Evolutionary conservation across 306 rosid species (phyloP), one percentile per base, ranked within the genome.

Genomic region (Trifolium subterraneum): DNA sequence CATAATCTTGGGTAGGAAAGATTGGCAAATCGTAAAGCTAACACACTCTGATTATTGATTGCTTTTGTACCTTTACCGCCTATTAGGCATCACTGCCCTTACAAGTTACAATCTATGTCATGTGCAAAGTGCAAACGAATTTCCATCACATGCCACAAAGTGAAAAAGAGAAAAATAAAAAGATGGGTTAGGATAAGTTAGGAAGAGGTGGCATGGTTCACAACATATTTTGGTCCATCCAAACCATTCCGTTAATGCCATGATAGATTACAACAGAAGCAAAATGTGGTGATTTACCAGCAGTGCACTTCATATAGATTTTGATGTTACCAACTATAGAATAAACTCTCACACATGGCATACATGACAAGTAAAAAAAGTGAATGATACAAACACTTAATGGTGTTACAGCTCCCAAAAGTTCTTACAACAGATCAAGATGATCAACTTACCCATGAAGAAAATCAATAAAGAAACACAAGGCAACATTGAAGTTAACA

Each of bases 11-110:
- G 16, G 74, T 35, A 72, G 84, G 71, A 68, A 67, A 75, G 86
- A 62, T 84, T 78, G 86, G 85, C 81, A 81, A 86, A 83, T 84
- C 93, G 84, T 84, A 83, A 90, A 86, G 96, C 84, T 68, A 80
- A 50, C 73, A 75, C 74, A 60, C 70, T 13, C 71, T 45, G 68
- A 72, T 54, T 68, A 62, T 71, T 68, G 79, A 71, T 72, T 73
- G 70, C 79, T 73, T 78, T 76, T 58, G 65, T 69, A 68, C 71
- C 80, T 80, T 69, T 52, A 70, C 69, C 66, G 0, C 38, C n/a
- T 22, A 19, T 18, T 59, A 41, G 70, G 67, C 78, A 67, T 83
- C 77, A 77, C 81, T 64, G 72, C 70, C 59, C 79, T 75, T 75
- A 8, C 77, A 79, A 82, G 81, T 80, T 73, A 10, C 81, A 64